These are phyloP conservation scores for Penicillium freii DNA, from an alignment of 2,329 filamentous ascomycete species.

Conservation along the genomic window DNA sequence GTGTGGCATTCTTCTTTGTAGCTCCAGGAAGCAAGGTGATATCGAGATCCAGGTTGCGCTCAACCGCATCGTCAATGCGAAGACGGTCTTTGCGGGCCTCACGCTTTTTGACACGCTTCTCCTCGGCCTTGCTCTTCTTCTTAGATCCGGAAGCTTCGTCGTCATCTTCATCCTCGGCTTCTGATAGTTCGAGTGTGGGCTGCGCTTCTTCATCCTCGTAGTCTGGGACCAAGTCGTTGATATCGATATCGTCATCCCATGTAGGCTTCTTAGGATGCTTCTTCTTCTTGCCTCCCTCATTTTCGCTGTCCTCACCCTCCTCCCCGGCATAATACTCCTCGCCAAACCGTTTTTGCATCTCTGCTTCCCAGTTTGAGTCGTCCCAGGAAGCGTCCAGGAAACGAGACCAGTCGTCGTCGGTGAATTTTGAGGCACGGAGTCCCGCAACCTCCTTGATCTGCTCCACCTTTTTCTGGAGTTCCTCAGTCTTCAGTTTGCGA, in stretches of 20 bases:
- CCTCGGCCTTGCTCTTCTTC: slow-evolving; percentile 48
- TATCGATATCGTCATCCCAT: slow-evolving; percentile 98
- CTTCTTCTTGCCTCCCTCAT: slow-evolving; percentile 51
- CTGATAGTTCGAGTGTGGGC: slow-evolving; percentile 57
- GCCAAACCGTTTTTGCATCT: slow-evolving; percentile 85
- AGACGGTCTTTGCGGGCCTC: slow-evolving; percentile 76
- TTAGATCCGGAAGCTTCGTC: slow-evolving; percentile 48
- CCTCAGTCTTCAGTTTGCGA: slow-evolving; percentile 83
- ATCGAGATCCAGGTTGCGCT: slow-evolving; percentile 74
- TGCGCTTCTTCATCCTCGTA: slow-evolving; percentile 72
- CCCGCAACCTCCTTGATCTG: slow-evolving; percentile 90
- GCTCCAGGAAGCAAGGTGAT: slow-evolving; percentile 58
- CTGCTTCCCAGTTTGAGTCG: slow-evolving; percentile 81
- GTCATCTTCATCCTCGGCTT: slow-evolving; percentile 48
- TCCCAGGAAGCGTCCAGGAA: slow-evolving; percentile 88
- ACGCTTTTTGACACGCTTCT: slow-evolving; percentile 61
- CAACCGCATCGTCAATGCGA: slow-evolving; percentile 81
- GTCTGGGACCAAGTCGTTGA: slow-evolving; percentile 84
- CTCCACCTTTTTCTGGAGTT: slow-evolving; percentile 80
- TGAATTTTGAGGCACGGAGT: slow-evolving; percentile 62
- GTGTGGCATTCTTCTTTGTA: slow-evolving; percentile 51
- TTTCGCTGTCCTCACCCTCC: slow-evolving; percentile 55
- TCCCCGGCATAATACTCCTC: slow-evolving; percentile 75
- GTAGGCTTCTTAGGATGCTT: slow-evolving; percentile 75
- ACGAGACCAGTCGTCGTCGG: slow-evolving; percentile 77